These are phyloP conservation scores for Penicillium sp. DNA, from an alignment of 2,329 filamentous ascomycete genomes.

Conservation along the genomic window DNA sequence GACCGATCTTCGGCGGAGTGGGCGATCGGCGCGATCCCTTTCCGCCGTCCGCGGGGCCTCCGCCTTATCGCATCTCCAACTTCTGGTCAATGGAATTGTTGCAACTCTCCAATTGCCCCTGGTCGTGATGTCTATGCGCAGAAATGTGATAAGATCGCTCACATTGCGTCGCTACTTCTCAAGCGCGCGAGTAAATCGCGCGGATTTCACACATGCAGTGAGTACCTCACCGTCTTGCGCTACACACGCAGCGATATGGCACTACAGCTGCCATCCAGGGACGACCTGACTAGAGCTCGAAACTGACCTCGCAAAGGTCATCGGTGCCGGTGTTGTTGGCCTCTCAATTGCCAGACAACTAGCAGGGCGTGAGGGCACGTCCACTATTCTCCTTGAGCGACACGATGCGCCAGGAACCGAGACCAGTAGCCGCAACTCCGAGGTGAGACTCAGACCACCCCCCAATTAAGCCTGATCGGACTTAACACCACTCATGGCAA, in stretches of 20 bases:
- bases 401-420: constrained; percentile 77
- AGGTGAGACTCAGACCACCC: constrained; percentile 54
- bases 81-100: constrained; percentile 13
- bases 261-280: neutral
- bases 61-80: constrained; percentile 10
- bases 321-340: constrained; percentile 75
- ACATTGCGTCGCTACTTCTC: constrained; percentile 46
- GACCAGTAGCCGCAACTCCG: constrained; percentile 87
- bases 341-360: constrained; percentile 77
- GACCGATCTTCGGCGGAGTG: constrained; percentile 7
- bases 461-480: neutral
- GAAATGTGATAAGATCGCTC: constrained; percentile 12
- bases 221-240: constrained; percentile 3
- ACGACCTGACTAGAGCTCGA: neutral
- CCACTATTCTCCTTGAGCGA: constrained; percentile 79
- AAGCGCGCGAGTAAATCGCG: constrained; percentile 43
- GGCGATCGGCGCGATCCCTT: constrained; percentile 19
- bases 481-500: neutral
- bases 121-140: constrained; percentile 21
- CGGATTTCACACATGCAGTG: constrained; percentile 67
- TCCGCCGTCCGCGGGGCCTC: constrained; percentile 14
- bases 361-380: constrained; percentile 61
- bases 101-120: constrained; percentile 14
- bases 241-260: neutral
- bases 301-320: constrained; percentile 48